Conservation (phyloP, 2,329 filamentous ascomycete species). For the Apiospora phragmitis region DNA sequence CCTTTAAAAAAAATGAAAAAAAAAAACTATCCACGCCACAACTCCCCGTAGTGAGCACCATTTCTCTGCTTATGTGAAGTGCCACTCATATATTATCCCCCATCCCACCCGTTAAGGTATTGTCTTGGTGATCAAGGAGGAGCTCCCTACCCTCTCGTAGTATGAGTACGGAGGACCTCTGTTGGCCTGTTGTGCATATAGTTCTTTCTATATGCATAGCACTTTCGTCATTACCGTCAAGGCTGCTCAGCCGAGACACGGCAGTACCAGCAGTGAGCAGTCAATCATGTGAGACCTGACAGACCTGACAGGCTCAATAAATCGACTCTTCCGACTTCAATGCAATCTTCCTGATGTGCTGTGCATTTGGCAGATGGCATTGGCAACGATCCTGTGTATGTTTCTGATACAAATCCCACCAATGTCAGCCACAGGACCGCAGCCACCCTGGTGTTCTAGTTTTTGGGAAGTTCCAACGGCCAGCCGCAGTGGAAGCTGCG, state of each 20-base stretch:
- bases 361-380: background rate
- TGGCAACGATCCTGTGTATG: background rate
- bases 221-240: background rate
- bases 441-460: background rate
- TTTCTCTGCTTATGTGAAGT: background rate
- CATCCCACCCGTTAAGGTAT: too few relatives aligned
- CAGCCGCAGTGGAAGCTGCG: background rate
- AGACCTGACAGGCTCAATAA: background rate
- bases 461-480: background rate
- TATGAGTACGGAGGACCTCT: background rate
- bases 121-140: background rate
- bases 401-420: background rate
- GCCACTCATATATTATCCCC: background rate
- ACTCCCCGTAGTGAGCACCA: background rate
- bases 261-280: background rate
- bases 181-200: too few relatives aligned
- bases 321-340: background rate
- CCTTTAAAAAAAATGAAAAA: background rate
- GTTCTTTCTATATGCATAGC: too few relatives aligned
- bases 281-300: background rate
- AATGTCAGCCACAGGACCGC: background rate
- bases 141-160: background rate
- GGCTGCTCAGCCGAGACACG: background rate
- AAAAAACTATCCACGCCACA: background rate
- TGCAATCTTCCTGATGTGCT: background rate